Base-by-base conservation (phyloP, 306 rosid genomes). In the Medicago arabica region DNA sequence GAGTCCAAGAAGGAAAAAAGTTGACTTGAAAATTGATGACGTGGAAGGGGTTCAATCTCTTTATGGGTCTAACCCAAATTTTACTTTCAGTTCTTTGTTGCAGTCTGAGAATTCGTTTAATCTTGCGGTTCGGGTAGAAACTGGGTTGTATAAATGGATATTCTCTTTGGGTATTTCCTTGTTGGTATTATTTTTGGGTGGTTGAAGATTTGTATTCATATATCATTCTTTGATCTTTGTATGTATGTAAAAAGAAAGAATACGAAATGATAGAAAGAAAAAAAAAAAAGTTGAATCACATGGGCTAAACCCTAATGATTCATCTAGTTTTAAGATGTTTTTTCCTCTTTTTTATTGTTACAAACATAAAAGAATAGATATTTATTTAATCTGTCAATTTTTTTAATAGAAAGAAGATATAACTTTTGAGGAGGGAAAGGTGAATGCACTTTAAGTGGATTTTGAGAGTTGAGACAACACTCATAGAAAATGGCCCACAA, bases 51-150 rank as follows among this genome's bases (percentile, higher is more conserved):
- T 92, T 34, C 99, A 95, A 67, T 87, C 92, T 5, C 78, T 95
- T 40, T 95, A 95, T 31, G 99, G 98, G 47, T 84, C 97, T 10
- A 95, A 95, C 12, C 98, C 98, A 4, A 90, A 94, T 54, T 94
- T 94, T 74, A 83, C 78, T 23, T 66, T 86, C 14, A 55, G 86
- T 66, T 73, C 96, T 6, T 75, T 90, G 39, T 74, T 91, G 39
- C 85, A 87, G 72, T 86, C 91, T 34, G 85, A 85, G 34, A 81
- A 86, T 71, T 85, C 87, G 2, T 70, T 70, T 12, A 89, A 82
- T 67, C 18, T 51, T 28, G 90, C 89, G 5, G 10, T 67, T 72
- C 74, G 82, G 15, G 79, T 79, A 7, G 17, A 64, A 19, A 39
- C 57, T 3, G 31, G 49, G 6, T 81, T 79, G 9, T 75, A 76